These are phyloP conservation scores for Fusarium sp. DNA, from an alignment of 2,329 filamentous ascomycete species.

Conservation along the genomic window DNA sequence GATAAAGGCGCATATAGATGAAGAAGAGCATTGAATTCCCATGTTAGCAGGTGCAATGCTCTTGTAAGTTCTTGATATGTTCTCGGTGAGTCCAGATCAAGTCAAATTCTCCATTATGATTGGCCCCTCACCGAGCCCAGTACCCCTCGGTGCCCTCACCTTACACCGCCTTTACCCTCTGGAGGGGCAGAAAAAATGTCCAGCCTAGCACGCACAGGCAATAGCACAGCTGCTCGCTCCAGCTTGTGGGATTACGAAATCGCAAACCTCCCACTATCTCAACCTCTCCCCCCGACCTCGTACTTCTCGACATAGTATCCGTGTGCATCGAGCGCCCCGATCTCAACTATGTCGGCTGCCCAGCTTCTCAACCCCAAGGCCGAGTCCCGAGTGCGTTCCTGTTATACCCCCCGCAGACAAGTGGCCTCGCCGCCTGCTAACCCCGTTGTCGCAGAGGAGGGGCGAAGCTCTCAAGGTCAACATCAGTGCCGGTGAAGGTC, in stretches of 20 bases:
- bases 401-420: conserved; percentile 31
- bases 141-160: conserved; percentile 23
- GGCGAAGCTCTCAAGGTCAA: conserved; percentile 97
- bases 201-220: conserved; percentile 45
- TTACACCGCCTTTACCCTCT: conserved; percentile 48
- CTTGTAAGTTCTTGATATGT: not conserved
- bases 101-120: not conserved
- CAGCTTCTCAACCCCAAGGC: conserved; percentile 99
- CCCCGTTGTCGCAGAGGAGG: conserved; percentile 73
- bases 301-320: conserved; percentile 38
- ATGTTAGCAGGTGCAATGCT: not conserved
- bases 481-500: conserved; percentile 94
- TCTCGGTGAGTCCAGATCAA: not conserved
- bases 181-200: conserved; percentile 51
- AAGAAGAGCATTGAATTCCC: not conserved
- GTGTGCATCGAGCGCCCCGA: conserved; percentile 28
- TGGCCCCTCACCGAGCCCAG: conserved; percentile 34
- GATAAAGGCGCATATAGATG: not conserved
- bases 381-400: conserved; percentile 85
- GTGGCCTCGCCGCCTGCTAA: conserved; percentile 40
- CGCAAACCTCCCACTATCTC: conserved; percentile 40
- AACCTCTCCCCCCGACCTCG: conserved; percentile 20
- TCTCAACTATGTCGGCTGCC: conserved; percentile 85
- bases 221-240: conserved; percentile 43
- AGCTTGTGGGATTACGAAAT: conserved; percentile 49